Evolutionary conservation across 2,329 filamentous ascomycete genomes (phyloP), one percentile per base, ranked within the genome.

Genomic region (Elsinoe arachidis): DNA sequence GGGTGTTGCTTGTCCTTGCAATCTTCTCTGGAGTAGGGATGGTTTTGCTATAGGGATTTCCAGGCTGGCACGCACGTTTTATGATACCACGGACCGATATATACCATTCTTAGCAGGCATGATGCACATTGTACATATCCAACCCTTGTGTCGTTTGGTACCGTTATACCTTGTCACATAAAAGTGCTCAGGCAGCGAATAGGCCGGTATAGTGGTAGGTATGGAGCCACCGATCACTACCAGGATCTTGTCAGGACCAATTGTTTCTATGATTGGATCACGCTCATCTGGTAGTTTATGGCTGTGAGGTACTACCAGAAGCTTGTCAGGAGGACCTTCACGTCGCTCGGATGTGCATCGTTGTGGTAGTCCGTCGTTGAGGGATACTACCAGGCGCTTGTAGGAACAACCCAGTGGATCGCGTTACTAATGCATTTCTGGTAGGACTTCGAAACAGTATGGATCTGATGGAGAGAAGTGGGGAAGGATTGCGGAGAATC

Each of bases 21-120:
- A 35, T 69, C 5, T 64, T 63, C 0, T 64, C 68, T 46, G 72
- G 67, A 3, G 34, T 70, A 59, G 72, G 68, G 12, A 74, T 75
- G 72, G 58, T 75, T 21, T 62, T 65, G 56, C 57, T 75, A 62
- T 59, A 63, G 52, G 58, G 55, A 37, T 58, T 64, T 30, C 65
- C 67, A 61, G 72, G 71, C 64, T 21, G 35, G 43, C 26, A 49
- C 17, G 19, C 19, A 39, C 15, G 37, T 23, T 33, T 44, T 11
- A 14, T 15, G 44, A 44, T 49, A 43, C 39, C 17, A 51, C n/a
- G 9, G 23, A 49, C 38, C 7, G 37, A 15, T 19, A 57, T 57
- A 11, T 41, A 37, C 26, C 37, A 41, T 26, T 43, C 37, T 33
- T 38, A 43, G 37, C 21, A 38, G 57, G 33, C 47, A 59, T 37